These are phyloP conservation scores for Groenewaldozyma auringiensis DNA, from an alignment of 1,139 yeast genomes.

Conservation along the genomic window DNA sequence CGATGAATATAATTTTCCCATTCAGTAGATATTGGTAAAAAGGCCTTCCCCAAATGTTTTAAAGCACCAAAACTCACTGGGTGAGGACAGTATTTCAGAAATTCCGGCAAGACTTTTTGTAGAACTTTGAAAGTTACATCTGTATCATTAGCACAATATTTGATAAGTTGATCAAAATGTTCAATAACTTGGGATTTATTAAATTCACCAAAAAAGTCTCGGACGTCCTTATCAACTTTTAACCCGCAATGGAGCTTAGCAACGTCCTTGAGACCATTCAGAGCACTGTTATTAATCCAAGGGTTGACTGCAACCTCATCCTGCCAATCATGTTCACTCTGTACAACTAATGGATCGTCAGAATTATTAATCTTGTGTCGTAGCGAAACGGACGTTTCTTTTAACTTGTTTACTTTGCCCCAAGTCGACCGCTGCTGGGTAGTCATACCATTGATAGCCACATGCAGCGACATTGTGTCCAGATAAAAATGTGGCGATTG, in stretches of 20 bases:
- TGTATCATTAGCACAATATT: constrained; percentile 85
- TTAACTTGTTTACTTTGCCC: constrained; percentile 41
- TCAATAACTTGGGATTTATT: constrained; percentile 49
- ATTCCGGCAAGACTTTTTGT: constrained; percentile 60
- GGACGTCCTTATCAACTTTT: constrained; percentile 53
- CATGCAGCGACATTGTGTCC: constrained; percentile 91
- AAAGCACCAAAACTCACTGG: constrained; percentile 93
- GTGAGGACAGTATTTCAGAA: constrained; percentile 68
- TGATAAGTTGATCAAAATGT: constrained; percentile 53
- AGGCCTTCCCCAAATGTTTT: constrained; percentile 63
- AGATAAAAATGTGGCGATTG: constrained; percentile 67
- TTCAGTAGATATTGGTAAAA: constrained; percentile 65
- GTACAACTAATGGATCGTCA: background rate
- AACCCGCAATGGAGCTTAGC: constrained; percentile 73
- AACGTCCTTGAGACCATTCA: constrained; percentile 76
- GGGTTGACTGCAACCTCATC: constrained; percentile 22
- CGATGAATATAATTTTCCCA: constrained; percentile 69
- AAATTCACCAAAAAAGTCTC: constrained; percentile 56
- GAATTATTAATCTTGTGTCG: constrained; percentile 12
- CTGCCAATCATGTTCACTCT: constrained; percentile 10
- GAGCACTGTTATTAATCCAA: constrained; percentile 45
- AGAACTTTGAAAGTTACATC: constrained; percentile 65
- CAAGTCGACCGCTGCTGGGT: constrained; percentile 82
- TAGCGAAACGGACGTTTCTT: constrained; percentile 1
- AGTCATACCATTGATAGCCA: constrained; percentile 87